Conservation (phyloP, 805 yeast genomes). For the Candida quercuum region DNA sequence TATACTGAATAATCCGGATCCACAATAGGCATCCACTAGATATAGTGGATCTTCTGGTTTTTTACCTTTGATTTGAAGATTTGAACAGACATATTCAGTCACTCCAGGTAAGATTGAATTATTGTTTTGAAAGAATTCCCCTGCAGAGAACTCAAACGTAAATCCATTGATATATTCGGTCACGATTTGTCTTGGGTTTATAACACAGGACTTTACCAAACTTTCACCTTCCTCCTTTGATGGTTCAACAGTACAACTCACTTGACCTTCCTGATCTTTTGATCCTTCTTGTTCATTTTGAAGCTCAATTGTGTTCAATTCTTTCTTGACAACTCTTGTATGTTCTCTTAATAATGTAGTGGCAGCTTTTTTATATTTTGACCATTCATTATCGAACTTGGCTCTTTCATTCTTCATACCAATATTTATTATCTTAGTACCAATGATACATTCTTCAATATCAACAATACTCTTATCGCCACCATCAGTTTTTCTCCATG, state of each 20-base stretch:
- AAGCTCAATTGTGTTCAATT: constrained; percentile 23
- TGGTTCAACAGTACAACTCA: constrained; percentile 31
- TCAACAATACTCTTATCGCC: constrained; percentile 70
- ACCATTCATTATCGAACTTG: constrained; percentile 41
- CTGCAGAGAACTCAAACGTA: constrained; percentile 84
- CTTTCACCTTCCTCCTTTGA: constrained; percentile 19
- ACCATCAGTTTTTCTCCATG: constrained; percentile 53
- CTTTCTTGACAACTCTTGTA: constrained; percentile 34
- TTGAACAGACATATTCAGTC: constrained; percentile 72
- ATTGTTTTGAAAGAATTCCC: constrained; percentile 95
- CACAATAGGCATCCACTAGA: constrained; percentile 93
- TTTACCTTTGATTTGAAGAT: constrained; percentile 43
- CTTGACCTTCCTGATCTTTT: constrained; percentile 30
- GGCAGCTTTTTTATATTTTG: constrained; percentile 67
- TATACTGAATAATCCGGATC: constrained; percentile 89
- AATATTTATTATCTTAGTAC: constrained; percentile 69
- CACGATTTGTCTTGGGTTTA: constrained; percentile 73
- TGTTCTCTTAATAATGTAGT: constrained; percentile 82
- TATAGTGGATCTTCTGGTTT: constrained; percentile 46
- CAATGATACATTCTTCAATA: constrained; percentile 91
- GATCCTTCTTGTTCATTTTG: constrained; percentile 41
- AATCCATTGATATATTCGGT: constrained; percentile 70
- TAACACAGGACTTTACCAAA: constrained; percentile 65
- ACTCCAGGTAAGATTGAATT: constrained; percentile 84
- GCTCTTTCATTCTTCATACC: constrained; percentile 70